Conservation (phyloP, 345 rosid species). For the Hypericum perforatum region DNA sequence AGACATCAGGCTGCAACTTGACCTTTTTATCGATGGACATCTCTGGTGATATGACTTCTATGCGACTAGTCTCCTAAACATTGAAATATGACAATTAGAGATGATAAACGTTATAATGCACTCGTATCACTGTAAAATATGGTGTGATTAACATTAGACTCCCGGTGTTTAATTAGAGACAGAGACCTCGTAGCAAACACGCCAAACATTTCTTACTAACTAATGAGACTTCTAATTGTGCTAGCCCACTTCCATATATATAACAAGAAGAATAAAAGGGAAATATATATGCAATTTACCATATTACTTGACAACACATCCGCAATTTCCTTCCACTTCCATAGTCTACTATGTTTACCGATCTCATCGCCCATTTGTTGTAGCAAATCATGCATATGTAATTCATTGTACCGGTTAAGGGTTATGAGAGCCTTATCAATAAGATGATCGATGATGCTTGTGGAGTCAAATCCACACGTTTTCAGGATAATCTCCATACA, state of each 20-base stretch:
- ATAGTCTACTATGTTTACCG: constrained; percentile 12
- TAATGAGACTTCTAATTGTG: too few species aligned
- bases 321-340: constrained; percentile 3
- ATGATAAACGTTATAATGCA: too few species aligned
- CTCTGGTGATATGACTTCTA: constrained; percentile 5
- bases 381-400: background rate
- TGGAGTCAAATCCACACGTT: background rate
- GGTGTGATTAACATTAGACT: too few species aligned
- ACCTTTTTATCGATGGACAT: background rate
- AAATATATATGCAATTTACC: constrained; percentile 4
- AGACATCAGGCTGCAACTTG: background rate
- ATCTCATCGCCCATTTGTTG: constrained; percentile 1
- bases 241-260: too few species aligned
- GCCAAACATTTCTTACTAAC: too few species aligned
- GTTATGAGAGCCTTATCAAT: background rate
- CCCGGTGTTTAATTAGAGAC: too few species aligned
- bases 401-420: background rate
- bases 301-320: background rate
- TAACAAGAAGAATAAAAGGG: too few species aligned
- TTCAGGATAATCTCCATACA: background rate
- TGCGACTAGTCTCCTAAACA: background rate
- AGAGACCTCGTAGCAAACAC: too few species aligned
- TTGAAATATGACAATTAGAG: background rate
- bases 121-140: too few species aligned
- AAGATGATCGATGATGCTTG: background rate